A percentile compares a stretch with the other conserved stretches of the same genome.
Conservation (phyloP, 768 basidiomycete genomes). For the Rhizopogon salebrosus region DNA sequence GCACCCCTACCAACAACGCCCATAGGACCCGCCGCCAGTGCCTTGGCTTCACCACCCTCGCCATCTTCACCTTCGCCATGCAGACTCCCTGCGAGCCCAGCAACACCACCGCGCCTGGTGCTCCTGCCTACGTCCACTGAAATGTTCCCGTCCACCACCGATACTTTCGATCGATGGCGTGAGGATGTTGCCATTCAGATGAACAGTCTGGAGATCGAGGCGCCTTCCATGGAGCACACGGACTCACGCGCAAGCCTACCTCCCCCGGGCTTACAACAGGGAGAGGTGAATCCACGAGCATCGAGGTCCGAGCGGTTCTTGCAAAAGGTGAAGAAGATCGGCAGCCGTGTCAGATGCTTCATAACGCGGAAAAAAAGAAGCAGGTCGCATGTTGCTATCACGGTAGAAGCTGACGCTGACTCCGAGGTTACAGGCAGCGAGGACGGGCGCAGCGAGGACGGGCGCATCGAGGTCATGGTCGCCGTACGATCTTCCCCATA, state of each 20-base stretch:
- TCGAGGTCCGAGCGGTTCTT: slow-evolving; percentile 15
- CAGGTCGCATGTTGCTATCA: slow-evolving; percentile 14
- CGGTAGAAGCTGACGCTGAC: slow-evolving; percentile 14
- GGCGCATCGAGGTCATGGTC: slow-evolving; percentile 27
- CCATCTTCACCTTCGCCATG: slow-evolving; percentile 7
- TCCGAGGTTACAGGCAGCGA: slow-evolving; percentile 16
- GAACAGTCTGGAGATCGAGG: neutral
- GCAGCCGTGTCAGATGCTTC: slow-evolving; percentile 25
- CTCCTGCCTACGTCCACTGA: slow-evolving; percentile 24
- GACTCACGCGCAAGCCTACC: neutral
- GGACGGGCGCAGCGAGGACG: slow-evolving; percentile 27
- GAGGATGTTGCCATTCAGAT: slow-evolving; percentile 11
- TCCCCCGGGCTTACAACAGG: no score
- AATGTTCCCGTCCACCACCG: slow-evolving; percentile 25
- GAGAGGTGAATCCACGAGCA: neutral
- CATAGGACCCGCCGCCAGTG: slow-evolving; percentile 10
- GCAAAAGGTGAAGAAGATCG: slow-evolving; percentile 22
- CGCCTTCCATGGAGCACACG: neutral
- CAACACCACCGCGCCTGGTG: slow-evolving; percentile 13
- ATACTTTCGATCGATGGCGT: slow-evolving; percentile 25
- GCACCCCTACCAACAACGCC: slow-evolving; percentile 9
- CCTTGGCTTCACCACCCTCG: slow-evolving; percentile 13
- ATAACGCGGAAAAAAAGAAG: slow-evolving; percentile 10
- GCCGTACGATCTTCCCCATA: slow-evolving; percentile 25
- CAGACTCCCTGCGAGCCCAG: neutral